These are phyloP conservation scores for Rhodotorula sp. DNA, from an alignment of 1,284 basidiomycete genomes.

Conservation along the genomic window DNA sequence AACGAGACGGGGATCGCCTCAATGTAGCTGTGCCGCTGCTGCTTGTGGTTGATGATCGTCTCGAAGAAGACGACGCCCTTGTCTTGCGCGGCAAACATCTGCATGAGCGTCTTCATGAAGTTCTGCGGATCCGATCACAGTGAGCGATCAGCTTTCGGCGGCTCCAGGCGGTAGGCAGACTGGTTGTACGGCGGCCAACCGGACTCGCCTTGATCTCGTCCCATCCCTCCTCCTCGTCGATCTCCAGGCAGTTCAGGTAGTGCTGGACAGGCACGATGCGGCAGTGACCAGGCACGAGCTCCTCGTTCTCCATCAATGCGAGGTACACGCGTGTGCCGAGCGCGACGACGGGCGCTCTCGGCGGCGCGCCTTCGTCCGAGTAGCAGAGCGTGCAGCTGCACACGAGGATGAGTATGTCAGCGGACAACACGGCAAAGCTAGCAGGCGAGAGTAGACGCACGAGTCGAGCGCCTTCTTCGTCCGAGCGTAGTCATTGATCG, in stretches of 20 bases:
- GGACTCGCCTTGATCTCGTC: conserved; percentile 80
- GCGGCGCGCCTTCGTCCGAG: conserved; percentile 72
- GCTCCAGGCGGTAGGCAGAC: not conserved
- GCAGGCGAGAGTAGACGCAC: conserved; percentile 1
- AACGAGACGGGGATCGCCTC: conserved; percentile 86
- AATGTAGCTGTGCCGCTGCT: conserved; percentile 86
- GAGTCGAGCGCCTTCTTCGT: conserved; percentile 84
- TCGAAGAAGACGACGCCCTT: conserved; percentile 92
- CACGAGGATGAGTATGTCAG: not conserved
- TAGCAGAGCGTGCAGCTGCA: conserved; percentile 76
- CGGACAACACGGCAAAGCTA: not conserved
- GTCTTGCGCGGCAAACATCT: conserved; percentile 78
- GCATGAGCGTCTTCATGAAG: conserved; percentile 98
- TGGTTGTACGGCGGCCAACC: conserved; percentile 14
- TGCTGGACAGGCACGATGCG: conserved; percentile 95
- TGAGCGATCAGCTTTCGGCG: not conserved
- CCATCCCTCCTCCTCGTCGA: conserved; percentile 92
- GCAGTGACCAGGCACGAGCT: conserved; percentile 83
- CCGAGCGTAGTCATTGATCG: conserved; percentile 91
- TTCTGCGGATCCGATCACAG: conserved; percentile 60
- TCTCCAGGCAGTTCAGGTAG: conserved; percentile 83
- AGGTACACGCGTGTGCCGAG: conserved; percentile 88
- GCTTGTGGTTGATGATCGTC: conserved; percentile 78
- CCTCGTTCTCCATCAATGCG: conserved; percentile 79
- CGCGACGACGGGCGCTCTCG: conserved; percentile 76